Conservation (phyloP, 164 flowering plant species). For the Stephania cephalantha region DNA sequence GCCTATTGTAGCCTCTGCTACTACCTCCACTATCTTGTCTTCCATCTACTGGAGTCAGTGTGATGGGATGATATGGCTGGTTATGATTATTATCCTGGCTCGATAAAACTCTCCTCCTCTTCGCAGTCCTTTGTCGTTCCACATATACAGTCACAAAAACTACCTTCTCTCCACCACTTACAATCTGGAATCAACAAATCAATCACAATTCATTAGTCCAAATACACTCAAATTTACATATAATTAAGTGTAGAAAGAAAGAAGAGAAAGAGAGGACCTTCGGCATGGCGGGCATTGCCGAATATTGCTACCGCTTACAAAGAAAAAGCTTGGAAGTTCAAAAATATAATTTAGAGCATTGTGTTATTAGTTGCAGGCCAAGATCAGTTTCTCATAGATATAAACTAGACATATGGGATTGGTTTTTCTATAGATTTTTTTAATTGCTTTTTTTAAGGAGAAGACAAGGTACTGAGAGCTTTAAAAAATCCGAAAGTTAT, state of each 20-base stretch:
- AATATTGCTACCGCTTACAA: background rate
- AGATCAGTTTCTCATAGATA: background rate
- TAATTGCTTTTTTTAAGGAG: background rate
- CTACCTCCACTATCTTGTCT: conserved; percentile 11
- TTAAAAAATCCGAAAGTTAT: background rate
- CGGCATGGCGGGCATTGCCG: background rate
- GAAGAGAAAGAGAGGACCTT: background rate
- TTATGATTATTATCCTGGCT: conserved; percentile 15
- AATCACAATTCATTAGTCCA: background rate
- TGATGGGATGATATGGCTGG: conserved; percentile 19
- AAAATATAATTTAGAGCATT: background rate
- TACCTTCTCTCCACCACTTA: conserved; percentile 19
- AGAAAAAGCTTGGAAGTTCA: background rate
- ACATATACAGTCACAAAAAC: conserved; percentile 41
- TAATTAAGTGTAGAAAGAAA: background rate
- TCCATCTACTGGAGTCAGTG: conserved; percentile 8
- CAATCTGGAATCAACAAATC: conserved; percentile 22
- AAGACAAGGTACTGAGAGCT: background rate
- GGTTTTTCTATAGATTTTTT: background rate
- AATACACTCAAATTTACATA: background rate
- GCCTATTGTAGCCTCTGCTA: conserved; percentile 34
- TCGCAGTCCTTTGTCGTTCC: conserved; percentile 19
- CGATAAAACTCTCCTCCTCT: conserved; percentile 14
- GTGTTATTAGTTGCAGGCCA: background rate
- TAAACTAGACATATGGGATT: background rate